Base-by-base conservation (phyloP, 176 grass and related monocot genomes). In the Pontederia paniculata region DNA sequence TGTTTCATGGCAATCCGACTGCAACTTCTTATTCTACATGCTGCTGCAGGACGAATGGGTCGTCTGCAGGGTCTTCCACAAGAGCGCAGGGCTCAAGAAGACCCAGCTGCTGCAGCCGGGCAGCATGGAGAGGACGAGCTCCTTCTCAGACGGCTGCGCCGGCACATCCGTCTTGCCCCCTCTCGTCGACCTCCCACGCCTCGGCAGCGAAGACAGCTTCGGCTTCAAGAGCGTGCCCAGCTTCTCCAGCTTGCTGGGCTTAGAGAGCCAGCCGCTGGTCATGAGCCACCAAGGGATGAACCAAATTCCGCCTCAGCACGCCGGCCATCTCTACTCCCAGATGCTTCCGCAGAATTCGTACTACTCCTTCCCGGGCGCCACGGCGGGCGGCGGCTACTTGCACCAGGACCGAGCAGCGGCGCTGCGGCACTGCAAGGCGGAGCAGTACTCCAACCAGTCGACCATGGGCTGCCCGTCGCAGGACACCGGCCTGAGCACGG, bases 401-500 rank as follows among this genome's bases (percentile, higher is more conserved):
- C 60, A 23, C 60, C 60, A n/a, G 11, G 43, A 63, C 2, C 0
- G 28, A 6, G 60, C 45, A 13, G 17, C 10, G 12, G 9, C 22
- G 42, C 43, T 62, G 10, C 10, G 42, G 60, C 44, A 46, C n/a
- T 63, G 60, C 44, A 63, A 63, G 60, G 44, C 47, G 1, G 60
- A 63, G 44, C 60, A 46, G 60, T 63, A 23, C 42, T 44, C 15
- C 5, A 44, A 52, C 50, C 50, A 52, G 13, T 52, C 50, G 7
- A 4, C 11, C 50, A 18, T 16, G 0, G 50, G 57, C 9, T 44
- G 37, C 41, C 57, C 57, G 13, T 44, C 57, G 37, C 57, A 60
- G 37, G 57, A 60, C 42, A 44, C 57, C 10, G 57, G 37, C 14
- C 57, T 59, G 9, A 59, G 57, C 57, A 17, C 57, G 16, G 57